These are phyloP conservation scores for Globisporangium uncinulatum DNA, from an alignment of 352 stramenopile species.

Conservation along the genomic window DNA sequence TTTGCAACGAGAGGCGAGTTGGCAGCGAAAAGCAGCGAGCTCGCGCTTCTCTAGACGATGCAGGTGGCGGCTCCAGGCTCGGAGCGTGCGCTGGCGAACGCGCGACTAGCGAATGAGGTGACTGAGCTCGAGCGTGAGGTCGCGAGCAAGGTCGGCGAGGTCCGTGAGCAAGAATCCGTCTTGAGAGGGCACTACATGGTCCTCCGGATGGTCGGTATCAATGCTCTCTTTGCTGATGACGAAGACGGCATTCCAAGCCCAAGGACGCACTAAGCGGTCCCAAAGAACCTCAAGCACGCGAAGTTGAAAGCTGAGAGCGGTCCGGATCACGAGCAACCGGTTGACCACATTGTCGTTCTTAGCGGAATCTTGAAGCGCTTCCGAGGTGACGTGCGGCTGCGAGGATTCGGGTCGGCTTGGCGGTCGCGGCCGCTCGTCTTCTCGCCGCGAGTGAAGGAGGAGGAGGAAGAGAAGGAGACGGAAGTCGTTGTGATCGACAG, in stretches of 20 bases:
- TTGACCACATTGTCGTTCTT: neutral
- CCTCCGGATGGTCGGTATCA: conserved; percentile 62
- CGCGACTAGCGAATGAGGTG: too few species aligned
- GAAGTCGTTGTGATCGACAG: neutral
- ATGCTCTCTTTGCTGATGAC: conserved; percentile 33
- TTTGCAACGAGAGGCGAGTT: conserved; percentile 27
- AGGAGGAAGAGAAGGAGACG: too few species aligned
- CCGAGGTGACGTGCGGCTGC: too few species aligned
- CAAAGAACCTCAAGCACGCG: conserved; percentile 13
- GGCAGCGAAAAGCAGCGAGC: conserved; percentile 28
- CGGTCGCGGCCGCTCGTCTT: too few species aligned
- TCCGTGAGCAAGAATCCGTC: neutral
- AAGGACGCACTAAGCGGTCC: conserved; percentile 34
- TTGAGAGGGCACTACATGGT: conserved; percentile 16
- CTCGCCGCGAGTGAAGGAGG: too few species aligned
- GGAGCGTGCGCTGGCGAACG: too few species aligned
- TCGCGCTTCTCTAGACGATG: conserved; percentile 8
- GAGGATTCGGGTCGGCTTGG: too few species aligned
- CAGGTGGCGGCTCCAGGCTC: too few species aligned
- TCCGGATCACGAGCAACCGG: neutral
- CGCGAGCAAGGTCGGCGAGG: neutral
- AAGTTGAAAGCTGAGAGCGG: neutral
- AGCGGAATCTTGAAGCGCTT: too few species aligned
- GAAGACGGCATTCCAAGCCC: conserved; percentile 48
- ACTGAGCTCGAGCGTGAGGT: too few species aligned